A percentile compares a stretch with the other conserved stretches of the same genome.
Evolutionary conservation across 2,329 filamentous ascomycete species (phyloP).

Genomic region (Clarireedia hainanense): DNA sequence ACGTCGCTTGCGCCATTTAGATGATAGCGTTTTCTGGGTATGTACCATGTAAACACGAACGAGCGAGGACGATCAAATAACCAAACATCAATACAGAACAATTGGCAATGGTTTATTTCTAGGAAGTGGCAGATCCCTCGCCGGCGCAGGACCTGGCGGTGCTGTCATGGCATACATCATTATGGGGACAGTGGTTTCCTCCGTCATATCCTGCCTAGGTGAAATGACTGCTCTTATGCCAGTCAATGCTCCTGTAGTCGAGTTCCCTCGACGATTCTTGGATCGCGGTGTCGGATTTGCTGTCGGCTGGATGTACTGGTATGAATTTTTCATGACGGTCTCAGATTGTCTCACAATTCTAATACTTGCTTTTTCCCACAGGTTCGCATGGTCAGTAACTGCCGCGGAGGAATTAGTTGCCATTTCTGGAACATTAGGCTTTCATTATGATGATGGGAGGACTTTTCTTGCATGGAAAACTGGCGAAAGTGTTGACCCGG

Average conservation of each 20-base stretch:
- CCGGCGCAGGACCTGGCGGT: conserved; percentile 34
- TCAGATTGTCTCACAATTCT: background rate
- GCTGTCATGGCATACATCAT: conserved; percentile 35
- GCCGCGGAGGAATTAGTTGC: conserved; percentile 33
- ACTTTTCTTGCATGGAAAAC: conserved; percentile 30
- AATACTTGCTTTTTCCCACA: conserved; percentile 19
- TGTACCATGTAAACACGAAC: conserved; percentile 10
- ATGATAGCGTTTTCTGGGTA: conserved; percentile 40
- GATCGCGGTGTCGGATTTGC: conserved; percentile 33
- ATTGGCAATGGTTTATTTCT: conserved; percentile 38
- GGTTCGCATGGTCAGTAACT: conserved; percentile 33
- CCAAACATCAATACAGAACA: conserved; percentile 23
- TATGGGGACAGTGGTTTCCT: conserved; percentile 36
- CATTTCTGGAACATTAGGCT: conserved; percentile 30
- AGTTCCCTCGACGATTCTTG: conserved; percentile 32
- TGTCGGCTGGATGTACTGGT: conserved; percentile 35
- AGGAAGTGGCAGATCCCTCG: conserved; percentile 33
- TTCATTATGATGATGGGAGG: conserved; percentile 32
- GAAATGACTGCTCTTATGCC: conserved; percentile 35
- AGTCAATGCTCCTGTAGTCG: conserved; percentile 33
- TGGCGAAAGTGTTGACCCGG: conserved; percentile 30
- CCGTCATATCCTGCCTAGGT: conserved; percentile 36
- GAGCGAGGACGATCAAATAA: conserved; percentile 2
- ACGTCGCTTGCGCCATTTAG: conserved; percentile 17
- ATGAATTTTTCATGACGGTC: conserved; percentile 1